A percentile compares a stretch with the other conserved stretches of the same genome.
Evolutionary conservation across 441 rosid genomes (phyloP).

Genomic region (Sinapis alba): DNA sequence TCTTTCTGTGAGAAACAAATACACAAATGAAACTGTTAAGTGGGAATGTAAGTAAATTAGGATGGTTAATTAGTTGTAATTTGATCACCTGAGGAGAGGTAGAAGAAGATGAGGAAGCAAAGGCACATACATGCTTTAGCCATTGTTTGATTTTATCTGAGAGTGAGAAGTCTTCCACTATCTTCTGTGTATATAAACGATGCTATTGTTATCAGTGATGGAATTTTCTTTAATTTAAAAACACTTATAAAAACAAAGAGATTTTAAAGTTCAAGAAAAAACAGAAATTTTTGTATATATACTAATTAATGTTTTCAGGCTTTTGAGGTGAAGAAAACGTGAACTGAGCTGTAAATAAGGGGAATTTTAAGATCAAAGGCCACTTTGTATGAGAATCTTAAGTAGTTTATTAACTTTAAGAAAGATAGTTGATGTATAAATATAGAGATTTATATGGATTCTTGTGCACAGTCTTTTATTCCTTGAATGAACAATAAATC

Average conservation of each 20-base stretch:
- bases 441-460: not conserved
- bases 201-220: conserved; percentile 13
- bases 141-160: conserved; percentile 27
- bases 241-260: not conserved
- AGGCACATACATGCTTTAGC: conserved; percentile 41
- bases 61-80: not conserved
- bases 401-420: too few species aligned
- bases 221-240: not conserved
- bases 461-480: not conserved
- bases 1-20: conserved; percentile 31
- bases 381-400: conserved; percentile 31
- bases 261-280: not conserved
- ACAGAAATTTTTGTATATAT: not conserved
- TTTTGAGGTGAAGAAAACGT: conserved; percentile 36
- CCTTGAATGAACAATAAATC: not conserved
- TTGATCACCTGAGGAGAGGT: conserved; percentile 44
- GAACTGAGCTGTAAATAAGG: conserved; percentile 22
- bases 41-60: not conserved
- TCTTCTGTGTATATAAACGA: conserved; percentile 17
- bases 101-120: conserved; percentile 43
- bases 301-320: conserved; percentile 12
- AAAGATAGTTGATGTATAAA: too few species aligned
- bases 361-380: conserved; percentile 18
- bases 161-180: conserved; percentile 2
- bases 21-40: not conserved